Evolutionary conservation across 2,329 filamentous ascomycete genomes (phyloP).

Genomic region (Cercospora janseana): DNA sequence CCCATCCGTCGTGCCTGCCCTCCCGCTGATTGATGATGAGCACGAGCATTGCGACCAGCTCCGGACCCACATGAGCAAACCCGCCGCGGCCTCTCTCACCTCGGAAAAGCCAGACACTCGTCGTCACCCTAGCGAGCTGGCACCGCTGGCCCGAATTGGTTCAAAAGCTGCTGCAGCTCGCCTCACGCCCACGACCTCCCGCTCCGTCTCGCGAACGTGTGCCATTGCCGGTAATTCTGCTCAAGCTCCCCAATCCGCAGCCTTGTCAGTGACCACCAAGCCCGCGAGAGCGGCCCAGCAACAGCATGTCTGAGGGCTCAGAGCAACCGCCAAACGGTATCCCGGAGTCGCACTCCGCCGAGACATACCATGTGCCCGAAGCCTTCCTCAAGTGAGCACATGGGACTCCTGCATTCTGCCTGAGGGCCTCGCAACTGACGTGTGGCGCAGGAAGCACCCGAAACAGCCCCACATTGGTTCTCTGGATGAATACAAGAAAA

Average conservation of each 20-base stretch:
- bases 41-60: no score
- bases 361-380: conserved; percentile 32
- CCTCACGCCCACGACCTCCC: conserved; percentile 12
- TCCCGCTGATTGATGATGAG: neutral
- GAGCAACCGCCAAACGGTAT: conserved; percentile 26
- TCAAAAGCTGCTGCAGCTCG: conserved; percentile 9
- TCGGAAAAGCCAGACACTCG: conserved; percentile 14
- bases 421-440: conserved; percentile 11
- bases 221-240: neutral
- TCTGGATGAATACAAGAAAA: conserved; percentile 61
- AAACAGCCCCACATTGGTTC: conserved; percentile 58
- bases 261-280: conserved; percentile 6
- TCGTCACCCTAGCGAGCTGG: conserved; percentile 18
- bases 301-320: conserved; percentile 27
- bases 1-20: neutral
- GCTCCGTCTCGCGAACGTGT: neutral
- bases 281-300: neutral
- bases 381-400: conserved; percentile 44
- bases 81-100: conserved; percentile 4
- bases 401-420: neutral
- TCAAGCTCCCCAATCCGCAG: conserved; percentile 8
- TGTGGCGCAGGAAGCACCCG: conserved; percentile 55
- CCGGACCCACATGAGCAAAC: conserved; percentile 14
- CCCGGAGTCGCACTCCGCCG: conserved; percentile 31
- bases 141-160: conserved; percentile 17